These are phyloP conservation scores for Malus hybrid DNA, from an alignment of 331 rosid species.

Conservation along the genomic window DNA sequence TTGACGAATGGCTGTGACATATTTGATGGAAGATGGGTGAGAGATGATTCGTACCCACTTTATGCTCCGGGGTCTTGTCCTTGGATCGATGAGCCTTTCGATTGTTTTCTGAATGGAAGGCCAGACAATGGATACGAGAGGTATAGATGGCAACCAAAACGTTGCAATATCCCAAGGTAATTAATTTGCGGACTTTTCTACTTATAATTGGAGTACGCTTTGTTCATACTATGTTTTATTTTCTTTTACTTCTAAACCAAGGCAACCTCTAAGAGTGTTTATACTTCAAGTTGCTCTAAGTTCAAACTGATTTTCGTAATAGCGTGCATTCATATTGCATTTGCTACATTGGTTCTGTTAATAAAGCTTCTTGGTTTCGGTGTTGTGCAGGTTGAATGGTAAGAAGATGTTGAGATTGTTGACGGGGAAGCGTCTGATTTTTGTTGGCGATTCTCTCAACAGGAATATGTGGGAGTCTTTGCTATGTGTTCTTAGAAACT, in stretches of 20 bases:
- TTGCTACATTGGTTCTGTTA: background rate
- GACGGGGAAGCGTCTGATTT: constrained; percentile 67
- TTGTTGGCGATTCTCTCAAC: constrained; percentile 80
- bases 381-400: constrained; percentile 48
- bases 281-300: background rate
- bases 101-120: constrained; percentile 61
- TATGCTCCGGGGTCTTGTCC: constrained; percentile 63
- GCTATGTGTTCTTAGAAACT: constrained; percentile 61
- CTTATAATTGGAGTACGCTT: background rate
- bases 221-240: background rate
- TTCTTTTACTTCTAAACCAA: background rate
- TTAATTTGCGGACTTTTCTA: background rate
- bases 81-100: constrained; percentile 63
- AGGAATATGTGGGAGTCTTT: constrained; percentile 92
- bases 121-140: constrained; percentile 55
- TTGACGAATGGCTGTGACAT: constrained; percentile 54
- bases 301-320: background rate
- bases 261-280: background rate
- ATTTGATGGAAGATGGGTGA: constrained; percentile 64
- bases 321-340: background rate
- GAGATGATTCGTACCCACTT: constrained; percentile 63
- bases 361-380: background rate
- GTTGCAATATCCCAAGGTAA: constrained; percentile 67
- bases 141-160: constrained; percentile 75
- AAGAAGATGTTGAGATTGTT: constrained; percentile 47